Conservation (phyloP, 2,329 filamentous ascomycete genomes). For the Diaporthe sp. region DNA sequence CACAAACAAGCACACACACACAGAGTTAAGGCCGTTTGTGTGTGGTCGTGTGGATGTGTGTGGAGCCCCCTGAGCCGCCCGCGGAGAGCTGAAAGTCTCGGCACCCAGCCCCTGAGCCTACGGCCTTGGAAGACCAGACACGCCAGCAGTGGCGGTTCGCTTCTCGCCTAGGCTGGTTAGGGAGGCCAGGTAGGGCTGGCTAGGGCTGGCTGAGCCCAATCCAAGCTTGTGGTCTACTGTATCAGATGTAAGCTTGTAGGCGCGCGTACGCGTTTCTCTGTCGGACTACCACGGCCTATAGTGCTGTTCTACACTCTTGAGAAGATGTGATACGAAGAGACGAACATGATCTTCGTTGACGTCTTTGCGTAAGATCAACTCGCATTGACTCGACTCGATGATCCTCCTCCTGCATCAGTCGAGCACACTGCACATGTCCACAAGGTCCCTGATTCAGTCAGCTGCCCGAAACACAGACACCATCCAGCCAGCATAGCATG, state of each 20-base stretch:
- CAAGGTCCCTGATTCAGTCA: constrained; percentile 10
- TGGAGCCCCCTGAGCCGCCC: constrained; percentile 11
- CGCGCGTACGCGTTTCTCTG: background rate
- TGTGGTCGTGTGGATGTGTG: background rate
- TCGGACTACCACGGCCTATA: background rate
- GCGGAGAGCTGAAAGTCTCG: constrained; percentile 13
- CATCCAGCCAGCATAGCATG: background rate
- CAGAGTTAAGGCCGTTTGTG: background rate
- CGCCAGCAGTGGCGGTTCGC: background rate
- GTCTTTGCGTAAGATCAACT: background rate
- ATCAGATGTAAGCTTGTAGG: constrained; percentile 1
- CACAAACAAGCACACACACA: background rate
- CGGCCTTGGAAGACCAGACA: background rate
- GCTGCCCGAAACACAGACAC: background rate
- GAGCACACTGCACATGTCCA: background rate
- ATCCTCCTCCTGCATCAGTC: constrained; percentile 5
- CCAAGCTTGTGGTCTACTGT: background rate
- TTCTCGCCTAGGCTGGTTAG: constrained; percentile 1
- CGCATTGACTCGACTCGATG: constrained; percentile 5
- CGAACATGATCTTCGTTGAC: constrained; percentile 6
- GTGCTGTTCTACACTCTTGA: too few species aligned
- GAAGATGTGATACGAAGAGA: constrained; percentile 8
- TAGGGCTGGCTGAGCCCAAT: constrained; percentile 13
- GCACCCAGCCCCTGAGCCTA: constrained; percentile 22
- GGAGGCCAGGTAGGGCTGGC: background rate